These are phyloP conservation scores for Collybia sp. DNA, from an alignment of 768 basidiomycete species.

Conservation along the genomic window DNA sequence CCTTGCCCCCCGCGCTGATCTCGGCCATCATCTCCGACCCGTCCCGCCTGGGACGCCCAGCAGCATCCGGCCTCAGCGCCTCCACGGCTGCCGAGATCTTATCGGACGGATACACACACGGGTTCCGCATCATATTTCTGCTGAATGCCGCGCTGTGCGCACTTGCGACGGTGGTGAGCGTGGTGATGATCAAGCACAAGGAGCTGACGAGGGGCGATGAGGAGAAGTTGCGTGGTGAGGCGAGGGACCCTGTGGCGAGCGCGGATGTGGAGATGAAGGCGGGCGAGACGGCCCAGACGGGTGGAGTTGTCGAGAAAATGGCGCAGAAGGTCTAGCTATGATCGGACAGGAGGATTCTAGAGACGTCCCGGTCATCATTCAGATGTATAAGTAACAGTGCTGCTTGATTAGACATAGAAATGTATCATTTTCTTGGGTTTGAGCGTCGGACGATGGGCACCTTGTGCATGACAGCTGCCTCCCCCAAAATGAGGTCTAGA, in stretches of 20 bases:
- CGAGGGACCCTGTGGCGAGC: conserved; percentile 9
- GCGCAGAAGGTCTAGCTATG: no score
- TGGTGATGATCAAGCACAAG: conserved; percentile 58
- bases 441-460: no score
- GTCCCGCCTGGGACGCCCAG: conserved; percentile 24
- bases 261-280: not conserved
- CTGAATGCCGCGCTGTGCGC: conserved; percentile 53
- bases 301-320: no score
- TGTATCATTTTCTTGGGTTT: no score
- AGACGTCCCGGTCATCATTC: no score
- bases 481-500: no score
- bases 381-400: no score
- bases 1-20: conserved; percentile 32
- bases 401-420: no score
- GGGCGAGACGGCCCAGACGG: not conserved
- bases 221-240: conserved; percentile 38
- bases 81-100: conserved; percentile 37
- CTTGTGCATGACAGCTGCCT: no score
- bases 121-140: conserved; percentile 57
- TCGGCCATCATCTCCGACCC: conserved; percentile 47
- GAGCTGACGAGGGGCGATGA: conserved; percentile 58
- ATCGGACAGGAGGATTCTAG: no score
- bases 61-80: conserved; percentile 28
- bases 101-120: conserved; percentile 44
- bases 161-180: conserved; percentile 47